phyloP scores from a whole-genome alignment of 164 flowering plant species.

The Nymphaea thermarum region DNA sequence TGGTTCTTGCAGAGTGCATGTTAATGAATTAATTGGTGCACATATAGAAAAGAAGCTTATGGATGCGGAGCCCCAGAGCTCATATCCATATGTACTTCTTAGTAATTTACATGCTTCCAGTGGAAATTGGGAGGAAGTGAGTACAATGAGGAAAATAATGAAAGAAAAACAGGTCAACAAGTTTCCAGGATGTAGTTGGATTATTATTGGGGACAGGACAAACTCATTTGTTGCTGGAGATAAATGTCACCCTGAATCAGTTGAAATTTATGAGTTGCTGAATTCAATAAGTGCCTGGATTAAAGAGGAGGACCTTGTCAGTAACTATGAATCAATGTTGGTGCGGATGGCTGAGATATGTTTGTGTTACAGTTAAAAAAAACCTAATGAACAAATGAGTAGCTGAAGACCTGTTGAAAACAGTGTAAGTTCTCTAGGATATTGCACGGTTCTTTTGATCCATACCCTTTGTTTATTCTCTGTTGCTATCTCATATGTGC shows the following conservation, averaged over 20 bases:
- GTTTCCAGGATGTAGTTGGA: conserved; percentile 83
- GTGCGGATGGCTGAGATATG: conserved; percentile 8
- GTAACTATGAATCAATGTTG: conserved; percentile 5
- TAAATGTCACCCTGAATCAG: conserved; percentile 36
- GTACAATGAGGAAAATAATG: conserved; percentile 56
- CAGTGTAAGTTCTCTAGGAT: too few relatives aligned
- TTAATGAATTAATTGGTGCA: conserved; percentile 50
- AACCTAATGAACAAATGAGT: too few relatives aligned
- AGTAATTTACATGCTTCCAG: conserved; percentile 65
- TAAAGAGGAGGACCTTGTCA: conserved; percentile 31
- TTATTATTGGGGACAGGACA: conserved; percentile 38
- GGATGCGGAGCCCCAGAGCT: conserved; percentile 54
- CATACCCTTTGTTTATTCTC: too few relatives aligned
- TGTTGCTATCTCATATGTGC: too few relatives aligned
- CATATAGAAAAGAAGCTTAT: conserved; percentile 66
- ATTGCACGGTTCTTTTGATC: too few relatives aligned
- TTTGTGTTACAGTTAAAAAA: too few relatives aligned
- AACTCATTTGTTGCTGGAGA: conserved; percentile 64
- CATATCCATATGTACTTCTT: conserved; percentile 74
- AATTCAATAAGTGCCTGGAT: conserved; percentile 28
- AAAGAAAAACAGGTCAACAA: conserved; percentile 54
- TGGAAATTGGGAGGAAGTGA: conserved; percentile 62
- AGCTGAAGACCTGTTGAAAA: too few relatives aligned
- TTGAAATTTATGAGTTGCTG: conserved; percentile 31
- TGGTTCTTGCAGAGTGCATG: conserved; percentile 66